Evolutionary conservation across 768 basidiomycete genomes (phyloP).

Genomic region (Agrocybe praecox): DNA sequence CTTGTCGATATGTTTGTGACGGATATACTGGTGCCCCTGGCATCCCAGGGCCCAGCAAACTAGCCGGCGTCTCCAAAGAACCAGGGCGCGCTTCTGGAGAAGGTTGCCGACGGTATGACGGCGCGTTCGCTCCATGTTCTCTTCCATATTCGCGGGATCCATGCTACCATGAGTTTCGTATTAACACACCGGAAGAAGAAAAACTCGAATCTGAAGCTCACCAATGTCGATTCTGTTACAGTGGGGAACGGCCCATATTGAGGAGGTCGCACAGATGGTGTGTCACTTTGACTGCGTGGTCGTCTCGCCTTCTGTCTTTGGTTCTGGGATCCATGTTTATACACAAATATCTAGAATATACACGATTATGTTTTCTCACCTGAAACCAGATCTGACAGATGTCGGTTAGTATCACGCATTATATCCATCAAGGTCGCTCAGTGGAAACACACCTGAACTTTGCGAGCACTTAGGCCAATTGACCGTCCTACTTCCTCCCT

Average conservation of each 20-base stretch:
- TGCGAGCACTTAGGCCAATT: slow-evolving; percentile 87
- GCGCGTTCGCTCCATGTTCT: slow-evolving; percentile 14
- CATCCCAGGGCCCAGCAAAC: slow-evolving; percentile 58
- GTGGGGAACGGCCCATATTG: slow-evolving; percentile 67
- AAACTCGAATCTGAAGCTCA: too few species aligned
- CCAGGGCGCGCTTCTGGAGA: slow-evolving; percentile 28
- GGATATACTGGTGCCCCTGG: slow-evolving; percentile 37
- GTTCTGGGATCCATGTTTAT: slow-evolving; percentile 52
- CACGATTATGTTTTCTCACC: slow-evolving; percentile 40
- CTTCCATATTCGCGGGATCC: slow-evolving; percentile 19
- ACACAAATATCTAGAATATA: slow-evolving; percentile 12
- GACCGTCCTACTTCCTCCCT: slow-evolving; percentile 86
- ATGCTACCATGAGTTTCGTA: slow-evolving; percentile 9
- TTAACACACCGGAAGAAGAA: too few species aligned
- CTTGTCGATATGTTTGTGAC: slow-evolving; percentile 20
- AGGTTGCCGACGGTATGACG: slow-evolving; percentile 13
- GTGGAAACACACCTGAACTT: slow-evolving; percentile 78
- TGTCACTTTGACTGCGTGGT: slow-evolving; percentile 62
- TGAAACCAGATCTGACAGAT: slow-evolving; percentile 83
- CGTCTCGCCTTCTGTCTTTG: slow-evolving; percentile 87
- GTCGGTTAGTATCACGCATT: slow-evolving; percentile 19
- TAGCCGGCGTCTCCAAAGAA: slow-evolving; percentile 36
- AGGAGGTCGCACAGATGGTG: slow-evolving; percentile 53
- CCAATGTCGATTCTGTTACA: slow-evolving; percentile 33
- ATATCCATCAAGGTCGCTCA: slow-evolving; percentile 6